Evolutionary conservation across 371 early-diverging fungal species (phyloP).

Genomic region (Mucor mucedo): DNA sequence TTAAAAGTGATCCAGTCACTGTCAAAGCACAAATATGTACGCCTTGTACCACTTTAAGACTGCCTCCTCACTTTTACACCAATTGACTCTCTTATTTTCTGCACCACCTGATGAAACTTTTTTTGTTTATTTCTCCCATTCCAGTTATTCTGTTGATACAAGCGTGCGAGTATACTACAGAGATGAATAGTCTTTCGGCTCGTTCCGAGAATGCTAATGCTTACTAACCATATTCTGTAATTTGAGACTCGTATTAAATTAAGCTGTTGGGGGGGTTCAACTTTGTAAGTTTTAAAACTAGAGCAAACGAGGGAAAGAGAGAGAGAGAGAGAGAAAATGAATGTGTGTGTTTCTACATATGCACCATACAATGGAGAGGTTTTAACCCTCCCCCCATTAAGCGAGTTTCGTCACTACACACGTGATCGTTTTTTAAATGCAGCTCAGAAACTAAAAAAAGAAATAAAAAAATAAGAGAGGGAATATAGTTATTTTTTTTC

Average conservation of each 20-base stretch:
- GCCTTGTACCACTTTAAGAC: no score
- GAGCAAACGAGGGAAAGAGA: not conserved
- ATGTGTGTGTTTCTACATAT: not conserved
- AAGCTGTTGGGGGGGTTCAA: no score
- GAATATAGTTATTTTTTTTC: not conserved
- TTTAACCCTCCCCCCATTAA: not conserved
- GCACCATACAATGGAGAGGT: no score
- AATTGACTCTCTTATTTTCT: no score
- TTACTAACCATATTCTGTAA: not conserved
- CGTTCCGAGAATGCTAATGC: not conserved
- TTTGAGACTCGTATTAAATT: not conserved
- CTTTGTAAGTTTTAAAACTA: not conserved
- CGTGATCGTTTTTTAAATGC: conserved; percentile 8
- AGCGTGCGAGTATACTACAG: no score
- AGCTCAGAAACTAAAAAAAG: not conserved
- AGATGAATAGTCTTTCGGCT: no score
- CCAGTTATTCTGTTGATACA: no score
- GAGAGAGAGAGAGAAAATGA: not conserved
- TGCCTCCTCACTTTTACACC: no score
- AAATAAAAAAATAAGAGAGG: not conserved
- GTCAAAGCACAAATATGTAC: no score
- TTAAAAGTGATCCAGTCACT: no score
- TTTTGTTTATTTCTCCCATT: no score
- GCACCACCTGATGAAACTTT: no score
- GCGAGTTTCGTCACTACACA: not conserved